These are phyloP conservation scores for Globisporangium mamillatum DNA, from an alignment of 352 stramenopile genomes.

Conservation along the genomic window DNA sequence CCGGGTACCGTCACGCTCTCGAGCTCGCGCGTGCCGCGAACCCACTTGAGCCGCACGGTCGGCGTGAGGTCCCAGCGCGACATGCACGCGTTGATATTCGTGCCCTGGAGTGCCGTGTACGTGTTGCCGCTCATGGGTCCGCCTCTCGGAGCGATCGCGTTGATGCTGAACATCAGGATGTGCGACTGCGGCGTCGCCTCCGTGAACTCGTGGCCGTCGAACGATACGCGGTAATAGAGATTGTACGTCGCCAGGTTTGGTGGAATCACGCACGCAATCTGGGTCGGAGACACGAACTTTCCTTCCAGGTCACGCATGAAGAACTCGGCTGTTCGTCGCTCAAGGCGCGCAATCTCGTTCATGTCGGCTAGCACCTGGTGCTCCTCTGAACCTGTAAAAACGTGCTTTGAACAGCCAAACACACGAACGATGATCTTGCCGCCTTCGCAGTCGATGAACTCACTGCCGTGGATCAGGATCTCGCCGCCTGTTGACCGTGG, in stretches of 20 bases:
- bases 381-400: conserved; percentile 29
- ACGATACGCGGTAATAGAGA: conserved; percentile 62
- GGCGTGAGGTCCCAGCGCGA: conserved; percentile 20
- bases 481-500: conserved; percentile 56
- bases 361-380: conserved; percentile 27
- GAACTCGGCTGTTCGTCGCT: conserved; percentile 28
- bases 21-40: conserved; percentile 52
- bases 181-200: conserved; percentile 28
- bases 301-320: conserved; percentile 49
- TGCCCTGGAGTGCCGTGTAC: conserved; percentile 56
- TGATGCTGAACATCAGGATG: conserved; percentile 56
- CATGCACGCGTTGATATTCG: conserved; percentile 60
- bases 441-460: conserved; percentile 39
- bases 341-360: conserved; percentile 28
- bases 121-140: conserved; percentile 70
- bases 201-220: conserved; percentile 53
- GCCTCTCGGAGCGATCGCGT: conserved; percentile 45
- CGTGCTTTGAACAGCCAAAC: conserved; percentile 37
- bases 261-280: conserved; percentile 40
- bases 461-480: conserved; percentile 35
- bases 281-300: conserved; percentile 34
- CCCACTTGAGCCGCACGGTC: conserved; percentile 54
- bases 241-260: conserved; percentile 53
- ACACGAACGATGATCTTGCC: conserved; percentile 38
- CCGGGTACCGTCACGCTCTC: conserved; percentile 51